phyloP scores from a whole-genome alignment of 1,284 basidiomycete species.

The Pseudozyma pruni region DNA sequence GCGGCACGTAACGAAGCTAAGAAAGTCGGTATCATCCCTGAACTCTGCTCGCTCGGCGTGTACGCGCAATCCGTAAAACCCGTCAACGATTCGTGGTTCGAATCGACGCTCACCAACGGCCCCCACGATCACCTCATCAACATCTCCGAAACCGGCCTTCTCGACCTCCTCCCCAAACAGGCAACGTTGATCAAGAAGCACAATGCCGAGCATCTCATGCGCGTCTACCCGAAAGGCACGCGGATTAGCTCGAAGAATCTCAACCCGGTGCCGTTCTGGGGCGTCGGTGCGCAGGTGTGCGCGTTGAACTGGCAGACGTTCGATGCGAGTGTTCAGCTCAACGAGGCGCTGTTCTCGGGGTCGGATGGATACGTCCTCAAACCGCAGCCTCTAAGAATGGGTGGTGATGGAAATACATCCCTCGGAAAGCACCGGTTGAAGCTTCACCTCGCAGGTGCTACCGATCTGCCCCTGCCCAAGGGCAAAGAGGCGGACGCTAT shows the following conservation, averaged over 20 bases:
- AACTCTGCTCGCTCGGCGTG: conserved; percentile 56
- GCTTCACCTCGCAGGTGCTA: conserved; percentile 56
- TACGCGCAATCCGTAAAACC: conserved; percentile 63
- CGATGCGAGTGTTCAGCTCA: conserved; percentile 69
- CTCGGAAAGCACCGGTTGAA: conserved; percentile 39
- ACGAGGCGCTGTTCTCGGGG: conserved; percentile 76
- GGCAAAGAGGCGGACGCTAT: conserved; percentile 54
- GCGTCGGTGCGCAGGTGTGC: conserved; percentile 73
- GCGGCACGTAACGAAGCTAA: conserved; percentile 34
- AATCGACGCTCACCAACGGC: conserved; percentile 44
- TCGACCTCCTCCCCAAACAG: conserved; percentile 69
- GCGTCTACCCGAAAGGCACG: conserved; percentile 75
- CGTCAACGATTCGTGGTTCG: conserved; percentile 54
- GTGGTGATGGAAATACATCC: conserved; percentile 41
- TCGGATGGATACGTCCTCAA: conserved; percentile 74
- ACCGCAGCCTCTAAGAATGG: conserved; percentile 67
- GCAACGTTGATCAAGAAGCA: conserved; percentile 67
- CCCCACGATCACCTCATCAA: conserved; percentile 72
- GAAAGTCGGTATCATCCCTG: conserved; percentile 57
- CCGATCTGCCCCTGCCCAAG: conserved; percentile 52
- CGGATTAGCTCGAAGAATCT: conserved; percentile 69
- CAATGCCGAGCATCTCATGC: conserved; percentile 71
- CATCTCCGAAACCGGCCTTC: conserved; percentile 73
- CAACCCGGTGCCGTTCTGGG: conserved; percentile 71
- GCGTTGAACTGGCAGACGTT: conserved; percentile 75